Evolutionary conservation across 495 filamentous ascomycete species (phyloP), one percentile per base, ranked within the genome.

Genomic region (Trypethelium eluteriae): DNA sequence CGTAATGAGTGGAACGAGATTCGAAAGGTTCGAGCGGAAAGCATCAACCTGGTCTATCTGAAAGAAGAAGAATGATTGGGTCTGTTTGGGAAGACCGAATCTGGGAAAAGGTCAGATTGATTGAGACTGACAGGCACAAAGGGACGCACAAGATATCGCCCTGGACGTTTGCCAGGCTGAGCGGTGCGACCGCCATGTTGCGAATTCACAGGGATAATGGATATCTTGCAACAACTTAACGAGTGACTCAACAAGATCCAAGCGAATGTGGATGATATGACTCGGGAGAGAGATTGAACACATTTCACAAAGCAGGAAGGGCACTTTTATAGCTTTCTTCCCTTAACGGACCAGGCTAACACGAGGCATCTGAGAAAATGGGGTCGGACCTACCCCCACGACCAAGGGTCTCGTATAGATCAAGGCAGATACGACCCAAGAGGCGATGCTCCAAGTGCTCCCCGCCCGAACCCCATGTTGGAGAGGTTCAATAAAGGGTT

Each of bases 1-100:
- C 14, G 53, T 35, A 66, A 66, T 38, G 65, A 70, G 67, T 64
- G 65, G 59, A 59, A 67, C n/a, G 53, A 35, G 64, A 66, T 64
- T 61, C 65, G 62, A 64, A 50, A 35, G 41, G 66, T 49, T 39
- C 25, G 62, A 53, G 59, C 14, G 35, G 53, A 59, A 59, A 36
- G 53, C 53, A 36, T 59, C 53, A 36, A 14, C 53, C 32, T 59
- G 25, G 53, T 59, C 53, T 38, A 67, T 67, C 5, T 35, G 35
- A 41, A 67, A 67, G 39, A 67, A 67, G 11, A 39, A 67, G 65
- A 67, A 67, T 10, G 57, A 62, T 41, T 67, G 50, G 38, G 36
- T 39, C 18, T 56, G 50, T 62, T 67, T 67, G 1, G 65, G 65
- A 14, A 67, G 56, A n/a, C 65, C 65, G 12, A 46, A 59, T 59